phyloP scores from a whole-genome alignment of 257 asterid genomes.

The Phtheirospermum japonicum region DNA sequence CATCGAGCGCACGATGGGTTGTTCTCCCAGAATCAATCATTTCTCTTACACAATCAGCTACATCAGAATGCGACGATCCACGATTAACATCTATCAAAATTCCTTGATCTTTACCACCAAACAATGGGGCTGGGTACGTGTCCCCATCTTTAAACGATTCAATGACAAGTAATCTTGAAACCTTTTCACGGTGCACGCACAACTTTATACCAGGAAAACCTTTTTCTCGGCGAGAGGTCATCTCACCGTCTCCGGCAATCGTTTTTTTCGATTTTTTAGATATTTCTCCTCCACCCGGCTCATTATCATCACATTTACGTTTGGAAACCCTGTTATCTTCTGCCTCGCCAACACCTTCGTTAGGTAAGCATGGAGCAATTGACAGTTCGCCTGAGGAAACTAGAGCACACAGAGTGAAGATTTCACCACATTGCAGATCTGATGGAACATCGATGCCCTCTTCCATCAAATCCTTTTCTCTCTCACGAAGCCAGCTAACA shows the following conservation, averaged over 20 bases:
- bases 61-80: conserved; percentile 31
- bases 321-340: conserved; percentile 76
- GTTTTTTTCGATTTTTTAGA: conserved; percentile 55
- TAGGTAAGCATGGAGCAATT: conserved; percentile 66
- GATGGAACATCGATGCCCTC: conserved; percentile 65
- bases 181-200: conserved; percentile 48
- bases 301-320: conserved; percentile 49
- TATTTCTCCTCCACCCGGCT: conserved; percentile 42
- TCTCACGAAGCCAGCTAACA: conserved; percentile 72
- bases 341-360: conserved; percentile 89
- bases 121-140: conserved; percentile 20
- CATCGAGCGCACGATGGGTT: conserved; percentile 31
- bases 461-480: conserved; percentile 65
- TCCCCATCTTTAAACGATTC: conserved; percentile 47
- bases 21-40: conserved; percentile 35
- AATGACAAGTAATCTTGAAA: conserved; percentile 51
- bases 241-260: conserved; percentile 65
- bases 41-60: conserved; percentile 39
- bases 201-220: conserved; percentile 91
- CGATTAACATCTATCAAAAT: conserved; percentile 29
- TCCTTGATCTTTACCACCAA: conserved; percentile 32
- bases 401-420: conserved; percentile 63
- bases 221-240: conserved; percentile 74
- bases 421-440: conserved; percentile 88
- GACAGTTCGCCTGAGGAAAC: conserved; percentile 67